Evolutionary conservation across 2,329 filamentous ascomycete genomes (phyloP), one percentile per base, ranked within the genome.

Genomic region (Fusarium veterinarium): DNA sequence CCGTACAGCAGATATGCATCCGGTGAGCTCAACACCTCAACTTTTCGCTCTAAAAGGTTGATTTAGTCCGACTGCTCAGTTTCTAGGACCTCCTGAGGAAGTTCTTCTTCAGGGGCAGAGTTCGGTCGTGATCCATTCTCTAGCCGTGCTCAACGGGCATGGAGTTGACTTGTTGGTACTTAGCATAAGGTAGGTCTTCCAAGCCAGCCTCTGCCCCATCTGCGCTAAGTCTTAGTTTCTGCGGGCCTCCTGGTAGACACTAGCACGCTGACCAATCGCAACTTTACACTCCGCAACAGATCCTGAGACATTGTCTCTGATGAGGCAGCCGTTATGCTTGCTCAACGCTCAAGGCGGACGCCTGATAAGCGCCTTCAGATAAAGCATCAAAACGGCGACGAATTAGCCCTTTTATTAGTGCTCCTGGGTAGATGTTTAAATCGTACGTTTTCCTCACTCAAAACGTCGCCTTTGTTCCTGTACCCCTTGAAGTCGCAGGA

Each of bases 261-360:
- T n/a, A 30, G 23, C 16, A 25, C 6, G 25, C 28, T 33, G 67
- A 46, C 75, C 72, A 76, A 76, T 77, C 63, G 48, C 38, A 28
- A 37, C 53, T 56, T 64, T 46, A 57, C 52, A 65, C 37, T 52
- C 52, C 52, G 33, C 30, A 38, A 23, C 66, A 28, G 31, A 23
- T 60, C 65, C 60, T 73, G 56, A 74, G 66, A 76, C 70, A 72
- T 59, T 74, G 63, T 74, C 60, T 62, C 53, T 69, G 72, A 67
- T 74, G 74, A 70, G 61, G 67, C 58, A 74, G 64, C 71, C 71
- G 71, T 74, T 74, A 58, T 58, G 67, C 46, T 65, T 71, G 55
- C 59, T 59, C 45, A 74, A 74, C 59, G 64, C 59, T 67, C 37
- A 38, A 55, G 60, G 48, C 60, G 60, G 71, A 60, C 57, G 60